Evolutionary conservation across 257 asterid genomes (phyloP).

Genomic region (Apocynum venetum): DNA sequence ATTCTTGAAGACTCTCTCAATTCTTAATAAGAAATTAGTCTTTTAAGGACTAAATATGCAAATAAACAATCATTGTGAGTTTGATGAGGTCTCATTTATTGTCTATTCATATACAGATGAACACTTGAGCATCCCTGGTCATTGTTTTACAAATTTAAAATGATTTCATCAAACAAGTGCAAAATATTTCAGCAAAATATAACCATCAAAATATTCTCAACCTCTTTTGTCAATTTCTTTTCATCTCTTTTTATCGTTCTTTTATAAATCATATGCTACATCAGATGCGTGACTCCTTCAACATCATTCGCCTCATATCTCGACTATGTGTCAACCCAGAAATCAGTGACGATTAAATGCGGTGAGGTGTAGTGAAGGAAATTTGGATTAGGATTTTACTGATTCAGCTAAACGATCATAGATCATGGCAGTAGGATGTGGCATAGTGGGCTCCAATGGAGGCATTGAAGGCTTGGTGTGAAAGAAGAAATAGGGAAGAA

Average conservation of each 20-base stretch:
- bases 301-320: conserved; percentile 71
- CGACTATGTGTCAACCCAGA: conserved; percentile 86
- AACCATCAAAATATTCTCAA: conserved; percentile 61
- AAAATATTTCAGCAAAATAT: neutral
- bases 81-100: neutral
- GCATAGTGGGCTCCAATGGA: conserved; percentile 47
- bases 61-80: neutral
- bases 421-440: conserved; percentile 63
- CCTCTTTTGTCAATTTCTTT: conserved; percentile 74
- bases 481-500: too few species aligned
- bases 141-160: neutral
- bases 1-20: too few species aligned
- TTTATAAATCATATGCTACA: conserved; percentile 93
- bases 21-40: neutral
- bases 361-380: conserved; percentile 69
- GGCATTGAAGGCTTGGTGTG: neutral
- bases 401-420: conserved; percentile 78
- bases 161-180: too few species aligned
- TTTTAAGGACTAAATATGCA: neutral
- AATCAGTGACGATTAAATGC: conserved; percentile 47
- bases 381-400: conserved; percentile 63
- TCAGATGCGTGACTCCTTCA: conserved; percentile 82
- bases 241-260: conserved; percentile 69
- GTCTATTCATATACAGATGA: too few species aligned
- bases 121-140: neutral